Evolutionary conservation across 1,139 yeast genomes (phyloP).

Genomic region (Pichia sp.): DNA sequence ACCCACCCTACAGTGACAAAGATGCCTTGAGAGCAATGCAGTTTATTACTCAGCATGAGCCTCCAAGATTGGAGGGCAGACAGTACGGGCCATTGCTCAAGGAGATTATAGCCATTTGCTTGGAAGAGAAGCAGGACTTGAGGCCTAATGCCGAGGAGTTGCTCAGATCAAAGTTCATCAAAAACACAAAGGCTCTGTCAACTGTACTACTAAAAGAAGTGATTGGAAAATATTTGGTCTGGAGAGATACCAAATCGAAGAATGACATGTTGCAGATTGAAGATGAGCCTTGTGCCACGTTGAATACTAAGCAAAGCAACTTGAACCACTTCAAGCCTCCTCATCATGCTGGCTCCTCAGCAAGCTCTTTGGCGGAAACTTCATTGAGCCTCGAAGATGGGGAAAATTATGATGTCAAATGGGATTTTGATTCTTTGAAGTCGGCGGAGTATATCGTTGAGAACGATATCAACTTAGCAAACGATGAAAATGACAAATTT

Average conservation of each 20-base stretch:
- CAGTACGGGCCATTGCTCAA: constrained; percentile 72
- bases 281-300: constrained; percentile 20
- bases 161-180: constrained; percentile 66
- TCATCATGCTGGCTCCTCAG: constrained; percentile 2
- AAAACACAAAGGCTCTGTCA: constrained; percentile 54
- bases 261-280: constrained; percentile 37
- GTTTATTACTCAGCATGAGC: constrained; percentile 85
- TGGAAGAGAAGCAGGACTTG: constrained; percentile 90
- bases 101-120: constrained; percentile 85
- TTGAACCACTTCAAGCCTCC: neutral
- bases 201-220: constrained; percentile 66
- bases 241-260: constrained; percentile 65
- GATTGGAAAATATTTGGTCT: constrained; percentile 70
- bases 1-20: constrained; percentile 94
- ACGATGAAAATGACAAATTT: constrained; percentile 16
- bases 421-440: constrained; percentile 82
- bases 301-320: neutral
- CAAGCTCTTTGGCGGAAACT: constrained; percentile 10
- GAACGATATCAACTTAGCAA: constrained; percentile 42
- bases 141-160: constrained; percentile 86
- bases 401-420: constrained; percentile 43
- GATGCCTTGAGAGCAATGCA: constrained; percentile 96
- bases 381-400: constrained; percentile 13
- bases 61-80: constrained; percentile 90
- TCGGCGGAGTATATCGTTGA: constrained; percentile 69